These are phyloP conservation scores for Phytophthora tubulina DNA, from an alignment of 352 stramenopile genomes.

Conservation along the genomic window DNA sequence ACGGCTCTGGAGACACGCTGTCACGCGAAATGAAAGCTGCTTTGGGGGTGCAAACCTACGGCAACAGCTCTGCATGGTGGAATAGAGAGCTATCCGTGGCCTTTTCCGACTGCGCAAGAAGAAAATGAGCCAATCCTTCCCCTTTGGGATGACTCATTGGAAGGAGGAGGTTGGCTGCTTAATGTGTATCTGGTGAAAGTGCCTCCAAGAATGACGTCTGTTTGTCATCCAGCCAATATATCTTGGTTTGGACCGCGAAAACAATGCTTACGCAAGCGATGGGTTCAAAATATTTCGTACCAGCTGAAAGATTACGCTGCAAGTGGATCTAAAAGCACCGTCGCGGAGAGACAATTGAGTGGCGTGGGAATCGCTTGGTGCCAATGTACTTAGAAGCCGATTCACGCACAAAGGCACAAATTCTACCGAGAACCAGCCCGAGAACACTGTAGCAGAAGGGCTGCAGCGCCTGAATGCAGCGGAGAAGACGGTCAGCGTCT, in stretches of 20 bases:
- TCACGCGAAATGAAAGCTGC: not conserved
- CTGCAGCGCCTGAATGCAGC: not conserved
- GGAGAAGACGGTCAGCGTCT: not conserved
- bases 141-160: not conserved
- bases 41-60: not conserved
- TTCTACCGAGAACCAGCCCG: not conserved
- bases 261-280: not conserved
- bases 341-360: too few species aligned
- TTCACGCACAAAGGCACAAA: not conserved
- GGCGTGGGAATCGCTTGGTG: not conserved
- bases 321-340: too few species aligned
- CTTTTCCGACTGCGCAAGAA: not conserved
- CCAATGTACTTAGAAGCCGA: not conserved
- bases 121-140: not conserved
- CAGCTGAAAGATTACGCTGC: not conserved
- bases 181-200: not conserved
- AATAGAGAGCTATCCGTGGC: not conserved
- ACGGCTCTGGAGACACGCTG: not conserved
- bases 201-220: not conserved
- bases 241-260: not conserved
- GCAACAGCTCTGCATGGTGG: not conserved
- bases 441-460: not conserved
- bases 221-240: not conserved
- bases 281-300: not conserved
- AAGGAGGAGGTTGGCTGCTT: not conserved